A percentile compares a stretch with the other conserved stretches of the same genome.
Evolutionary conservation across 768 basidiomycete genomes (phyloP).

Genomic region (Rhodosporidiobolus sp.): DNA sequence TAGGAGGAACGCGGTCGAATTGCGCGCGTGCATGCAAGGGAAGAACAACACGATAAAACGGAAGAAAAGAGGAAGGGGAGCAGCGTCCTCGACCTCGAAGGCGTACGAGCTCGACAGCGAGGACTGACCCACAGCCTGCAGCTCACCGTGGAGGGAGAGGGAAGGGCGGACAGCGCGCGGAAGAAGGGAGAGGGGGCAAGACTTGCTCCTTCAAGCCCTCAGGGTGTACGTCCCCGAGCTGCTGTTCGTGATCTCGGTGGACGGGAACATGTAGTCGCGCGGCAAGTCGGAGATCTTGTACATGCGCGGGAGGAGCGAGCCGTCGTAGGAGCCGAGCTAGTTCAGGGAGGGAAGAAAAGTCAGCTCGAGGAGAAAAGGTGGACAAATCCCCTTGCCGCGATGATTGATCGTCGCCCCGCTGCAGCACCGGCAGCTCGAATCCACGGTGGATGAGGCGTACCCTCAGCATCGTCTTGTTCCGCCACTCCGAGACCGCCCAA

Average conservation of each 20-base stretch:
- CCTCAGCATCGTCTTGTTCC: constrained; percentile 60
- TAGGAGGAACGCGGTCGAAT: too few relatives aligned
- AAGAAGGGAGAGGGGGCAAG: too few relatives aligned
- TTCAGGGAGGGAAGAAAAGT: neutral
- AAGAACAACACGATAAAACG: too few relatives aligned
- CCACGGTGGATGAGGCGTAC: neutral
- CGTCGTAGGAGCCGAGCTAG: constrained; percentile 54
- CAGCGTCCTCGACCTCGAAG: too few relatives aligned
- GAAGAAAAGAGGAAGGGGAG: too few relatives aligned
- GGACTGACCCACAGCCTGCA: too few relatives aligned
- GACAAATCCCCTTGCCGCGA: too few relatives aligned
- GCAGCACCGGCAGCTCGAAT: neutral
- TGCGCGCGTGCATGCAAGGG: too few relatives aligned
- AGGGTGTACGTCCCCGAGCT: neutral
- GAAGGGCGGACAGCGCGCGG: too few relatives aligned
- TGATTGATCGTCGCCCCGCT: too few relatives aligned
- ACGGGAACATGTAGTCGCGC: constrained; percentile 28
- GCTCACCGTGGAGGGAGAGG: too few relatives aligned
- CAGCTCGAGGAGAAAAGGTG: neutral
- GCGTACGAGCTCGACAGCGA: too few relatives aligned
- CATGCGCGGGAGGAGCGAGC: constrained; percentile 68
- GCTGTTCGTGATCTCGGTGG: neutral
- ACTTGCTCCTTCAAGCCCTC: neutral
- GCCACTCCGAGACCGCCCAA: constrained; percentile 65
- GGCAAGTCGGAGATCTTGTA: constrained; percentile 51